These are phyloP conservation scores for Phytophthora multivora DNA, from an alignment of 352 stramenopile species.

Conservation along the genomic window DNA sequence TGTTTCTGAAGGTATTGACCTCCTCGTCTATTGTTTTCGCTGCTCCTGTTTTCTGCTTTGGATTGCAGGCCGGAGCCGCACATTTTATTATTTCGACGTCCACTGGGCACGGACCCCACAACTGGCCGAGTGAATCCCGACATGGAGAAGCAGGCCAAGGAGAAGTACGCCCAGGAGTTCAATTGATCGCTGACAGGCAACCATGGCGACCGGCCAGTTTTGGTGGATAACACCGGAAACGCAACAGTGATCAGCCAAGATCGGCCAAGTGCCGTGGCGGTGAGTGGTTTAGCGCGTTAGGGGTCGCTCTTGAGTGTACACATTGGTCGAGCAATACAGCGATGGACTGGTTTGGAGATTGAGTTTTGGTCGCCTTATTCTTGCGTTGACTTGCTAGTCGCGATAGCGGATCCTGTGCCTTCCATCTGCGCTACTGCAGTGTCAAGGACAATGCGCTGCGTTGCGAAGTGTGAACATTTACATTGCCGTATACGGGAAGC, in stretches of 20 bases:
- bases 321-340: conserved; percentile 10
- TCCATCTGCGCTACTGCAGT: not conserved
- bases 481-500: too few species aligned
- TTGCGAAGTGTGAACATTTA: not conserved
- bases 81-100: conserved; percentile 98
- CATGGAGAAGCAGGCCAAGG: conserved; percentile 95
- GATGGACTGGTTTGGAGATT: not conserved
- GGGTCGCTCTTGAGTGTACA: conserved; percentile 1
- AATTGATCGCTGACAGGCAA: conserved; percentile 41
- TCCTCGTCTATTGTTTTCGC: conserved; percentile 12
- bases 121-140: conserved; percentile 93
- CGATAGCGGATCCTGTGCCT: not conserved
- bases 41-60: not conserved
- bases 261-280: not conserved
- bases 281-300: conserved; percentile 11
- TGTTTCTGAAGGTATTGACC: conserved; percentile 8
- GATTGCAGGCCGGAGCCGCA: conserved; percentile 94
- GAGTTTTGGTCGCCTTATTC: too few species aligned
- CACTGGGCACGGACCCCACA: conserved; percentile 96
- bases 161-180: conserved; percentile 94
- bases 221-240: conserved; percentile 22
- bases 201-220: not conserved
- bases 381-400: not conserved
- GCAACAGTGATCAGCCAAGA: conserved; percentile 1
- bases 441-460: not conserved